These are phyloP conservation scores for Leishmania tarentolae DNA, from an alignment of 208 protist species.

Conservation along the genomic window DNA sequence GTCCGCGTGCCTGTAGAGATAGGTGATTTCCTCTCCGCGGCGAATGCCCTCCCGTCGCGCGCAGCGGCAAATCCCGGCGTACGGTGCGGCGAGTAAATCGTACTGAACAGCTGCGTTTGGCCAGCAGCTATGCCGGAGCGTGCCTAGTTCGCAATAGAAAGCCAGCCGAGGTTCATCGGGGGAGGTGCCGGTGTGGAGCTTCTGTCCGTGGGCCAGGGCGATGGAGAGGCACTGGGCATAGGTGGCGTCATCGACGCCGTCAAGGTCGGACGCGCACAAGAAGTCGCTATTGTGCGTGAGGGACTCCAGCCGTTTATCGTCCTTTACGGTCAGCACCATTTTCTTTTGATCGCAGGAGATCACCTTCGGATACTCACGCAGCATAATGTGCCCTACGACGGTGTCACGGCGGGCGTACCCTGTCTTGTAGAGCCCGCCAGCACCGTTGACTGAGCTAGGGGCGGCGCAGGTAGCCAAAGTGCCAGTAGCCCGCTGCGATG, in stretches of 20 bases:
- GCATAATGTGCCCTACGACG: constrained; percentile 34
- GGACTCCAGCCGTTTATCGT: constrained; percentile 20
- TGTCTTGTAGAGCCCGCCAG: background rate
- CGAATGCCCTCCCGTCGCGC: constrained; percentile 31
- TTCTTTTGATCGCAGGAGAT: constrained; percentile 21
- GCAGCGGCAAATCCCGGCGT: constrained; percentile 45
- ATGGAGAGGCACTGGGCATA: constrained; percentile 44
- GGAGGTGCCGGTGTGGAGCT: constrained; percentile 12
- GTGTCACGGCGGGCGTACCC: constrained; percentile 36
- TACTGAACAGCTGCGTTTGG: constrained; percentile 47
- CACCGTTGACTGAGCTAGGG: background rate
- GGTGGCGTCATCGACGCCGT: constrained; percentile 31
- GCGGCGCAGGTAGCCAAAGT: background rate
- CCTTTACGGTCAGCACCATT: constrained; percentile 33
- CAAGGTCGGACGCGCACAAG: constrained; percentile 29
- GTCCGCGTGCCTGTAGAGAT: constrained; percentile 50
- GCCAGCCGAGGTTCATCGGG: constrained; percentile 24
- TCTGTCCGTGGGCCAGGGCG: constrained; percentile 33
- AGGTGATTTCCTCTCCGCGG: constrained; percentile 47
- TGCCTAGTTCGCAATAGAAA: constrained; percentile 40
- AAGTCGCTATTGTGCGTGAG: constrained; percentile 32
- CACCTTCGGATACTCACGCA: constrained; percentile 53
- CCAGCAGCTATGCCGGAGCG: constrained; percentile 57
- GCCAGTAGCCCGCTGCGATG: background rate
- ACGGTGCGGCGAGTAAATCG: constrained; percentile 39